phyloP scores from a whole-genome alignment of 805 yeast species.

The Pichia manshurica region DNA sequence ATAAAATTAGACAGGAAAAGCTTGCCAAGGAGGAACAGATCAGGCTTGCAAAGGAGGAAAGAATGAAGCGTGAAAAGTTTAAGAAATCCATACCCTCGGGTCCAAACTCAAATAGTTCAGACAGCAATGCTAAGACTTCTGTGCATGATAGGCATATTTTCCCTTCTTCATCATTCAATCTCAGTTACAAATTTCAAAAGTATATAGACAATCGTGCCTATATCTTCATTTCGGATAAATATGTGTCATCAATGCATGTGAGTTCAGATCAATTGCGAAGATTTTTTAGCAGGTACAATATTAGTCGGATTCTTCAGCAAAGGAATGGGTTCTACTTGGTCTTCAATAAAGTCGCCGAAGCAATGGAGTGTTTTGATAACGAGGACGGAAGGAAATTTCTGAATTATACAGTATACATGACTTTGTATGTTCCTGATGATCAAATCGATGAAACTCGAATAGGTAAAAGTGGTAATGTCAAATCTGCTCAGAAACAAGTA shows the following conservation, averaged over 20 bases:
- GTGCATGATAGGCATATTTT: slow-evolving; percentile 31
- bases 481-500: slow-evolving; percentile 54
- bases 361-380: slow-evolving; percentile 50
- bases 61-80: not conserved
- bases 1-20: slow-evolving; percentile 13
- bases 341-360: slow-evolving; percentile 55
- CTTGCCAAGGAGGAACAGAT: slow-evolving; percentile 13
- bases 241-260: slow-evolving; percentile 42
- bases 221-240: slow-evolving; percentile 47
- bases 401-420: slow-evolving; percentile 51
- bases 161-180: slow-evolving; percentile 20
- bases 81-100: not conserved
- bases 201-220: slow-evolving; percentile 54
- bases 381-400: slow-evolving; percentile 54
- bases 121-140: slow-evolving; percentile 13
- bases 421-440: slow-evolving; percentile 46
- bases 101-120: not conserved
- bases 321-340: slow-evolving; percentile 64
- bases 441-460: slow-evolving; percentile 25
- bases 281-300: slow-evolving; percentile 51
- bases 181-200: slow-evolving; percentile 45
- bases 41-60: not conserved
- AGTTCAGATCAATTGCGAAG: slow-evolving; percentile 54
- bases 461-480: slow-evolving; percentile 35
- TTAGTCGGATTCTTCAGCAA: slow-evolving; percentile 62